phyloP scores from a whole-genome alignment of 768 basidiomycete genomes.

The Phaeotremella fagi region DNA sequence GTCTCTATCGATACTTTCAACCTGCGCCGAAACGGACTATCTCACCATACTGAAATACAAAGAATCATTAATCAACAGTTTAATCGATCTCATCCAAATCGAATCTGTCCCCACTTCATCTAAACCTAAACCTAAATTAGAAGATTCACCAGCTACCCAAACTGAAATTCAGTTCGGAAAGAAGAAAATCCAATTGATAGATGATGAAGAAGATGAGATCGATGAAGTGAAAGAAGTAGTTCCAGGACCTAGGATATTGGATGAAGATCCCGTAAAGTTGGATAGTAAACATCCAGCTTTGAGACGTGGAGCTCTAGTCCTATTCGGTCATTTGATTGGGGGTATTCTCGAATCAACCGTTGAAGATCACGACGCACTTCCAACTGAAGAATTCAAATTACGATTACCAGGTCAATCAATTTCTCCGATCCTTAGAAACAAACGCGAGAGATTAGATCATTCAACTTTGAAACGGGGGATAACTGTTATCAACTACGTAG shows the following conservation, averaged over 20 bases:
- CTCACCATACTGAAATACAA: slow-evolving; percentile 62
- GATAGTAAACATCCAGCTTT: slow-evolving; percentile 67
- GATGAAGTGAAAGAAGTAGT: slow-evolving; percentile 2
- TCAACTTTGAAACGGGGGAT: slow-evolving; percentile 54
- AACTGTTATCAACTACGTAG: slow-evolving; percentile 64
- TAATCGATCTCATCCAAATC: slow-evolving; percentile 65
- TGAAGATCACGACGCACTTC: background rate
- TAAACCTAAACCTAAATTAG: background rate
- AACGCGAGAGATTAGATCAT: background rate
- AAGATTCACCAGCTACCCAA: background rate
- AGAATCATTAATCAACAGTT: slow-evolving; percentile 60
- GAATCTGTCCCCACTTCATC: slow-evolving; percentile 40
- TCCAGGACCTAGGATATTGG: slow-evolving; percentile 12
- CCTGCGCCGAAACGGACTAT: slow-evolving; percentile 63
- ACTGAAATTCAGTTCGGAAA: slow-evolving; percentile 55
- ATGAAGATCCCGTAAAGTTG: slow-evolving; percentile 17
- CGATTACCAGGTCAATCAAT: background rate
- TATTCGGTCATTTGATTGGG: slow-evolving; percentile 67
- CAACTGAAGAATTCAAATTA: background rate
- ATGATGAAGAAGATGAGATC: slow-evolving; percentile 31
- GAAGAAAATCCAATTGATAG: slow-evolving; percentile 11
- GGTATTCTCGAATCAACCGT: slow-evolving; percentile 53
- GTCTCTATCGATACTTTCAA: slow-evolving; percentile 65
- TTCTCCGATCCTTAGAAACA: background rate
- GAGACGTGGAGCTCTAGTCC: slow-evolving; percentile 79